Percentiles rank a stretch among this genome's conserved stretches.
Evolutionary conservation across 1,139 yeast genomes (phyloP).

Genomic region (Yamadazyma songkhlaensis): DNA sequence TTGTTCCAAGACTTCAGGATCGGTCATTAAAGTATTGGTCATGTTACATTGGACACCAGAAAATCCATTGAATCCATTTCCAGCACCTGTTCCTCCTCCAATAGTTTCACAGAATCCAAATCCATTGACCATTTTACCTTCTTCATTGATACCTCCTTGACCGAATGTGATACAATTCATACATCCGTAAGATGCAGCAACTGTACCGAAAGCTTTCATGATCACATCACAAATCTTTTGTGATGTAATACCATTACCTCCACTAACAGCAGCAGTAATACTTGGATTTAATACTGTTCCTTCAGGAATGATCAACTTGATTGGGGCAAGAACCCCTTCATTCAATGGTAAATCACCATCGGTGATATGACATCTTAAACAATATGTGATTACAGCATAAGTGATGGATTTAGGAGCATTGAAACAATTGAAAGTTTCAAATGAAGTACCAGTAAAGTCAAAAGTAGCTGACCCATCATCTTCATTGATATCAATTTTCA

Average conservation of each 20-base stretch:
- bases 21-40: slow-evolving; percentile 44
- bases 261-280: slow-evolving; percentile 44
- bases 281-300: slow-evolving; percentile 39
- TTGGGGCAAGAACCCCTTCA: slow-evolving; percentile 44
- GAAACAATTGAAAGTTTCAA: slow-evolving; percentile 39
- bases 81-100: slow-evolving; percentile 47
- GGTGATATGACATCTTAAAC: slow-evolving; percentile 47
- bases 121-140: slow-evolving; percentile 34
- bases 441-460: slow-evolving; percentile 54
- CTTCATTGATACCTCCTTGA: slow-evolving; percentile 32
- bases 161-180: slow-evolving; percentile 46
- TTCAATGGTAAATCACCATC: slow-evolving; percentile 46
- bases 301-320: slow-evolving; percentile 35
- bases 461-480: slow-evolving; percentile 48
- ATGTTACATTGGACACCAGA: slow-evolving; percentile 46
- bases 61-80: slow-evolving; percentile 32
- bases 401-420: slow-evolving; percentile 46
- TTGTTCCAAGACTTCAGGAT: slow-evolving; percentile 37
- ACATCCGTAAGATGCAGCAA: slow-evolving; percentile 45
- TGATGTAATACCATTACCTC: slow-evolving; percentile 48
- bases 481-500: slow-evolving; percentile 41
- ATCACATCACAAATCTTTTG: slow-evolving; percentile 58
- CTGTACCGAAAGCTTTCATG: slow-evolving; percentile 63
- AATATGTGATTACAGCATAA: slow-evolving; percentile 40
- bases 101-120: slow-evolving; percentile 49